Evolutionary conservation across 2,329 filamentous ascomycete species (phyloP).

Genomic region (Arthrobotrys pseudoclavata): DNA sequence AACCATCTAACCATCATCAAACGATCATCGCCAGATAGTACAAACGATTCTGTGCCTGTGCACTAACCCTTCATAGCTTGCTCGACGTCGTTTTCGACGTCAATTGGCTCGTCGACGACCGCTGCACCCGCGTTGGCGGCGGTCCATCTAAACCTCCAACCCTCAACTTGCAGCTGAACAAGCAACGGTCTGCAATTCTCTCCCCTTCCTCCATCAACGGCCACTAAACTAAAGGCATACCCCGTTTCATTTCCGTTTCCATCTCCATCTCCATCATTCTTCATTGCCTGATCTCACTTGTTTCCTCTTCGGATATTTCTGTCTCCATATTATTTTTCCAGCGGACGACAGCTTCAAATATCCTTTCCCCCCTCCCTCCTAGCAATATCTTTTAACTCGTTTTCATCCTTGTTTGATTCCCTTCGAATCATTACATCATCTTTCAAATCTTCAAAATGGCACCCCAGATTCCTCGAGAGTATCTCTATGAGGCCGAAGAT

Average conservation of each 20-base stretch:
- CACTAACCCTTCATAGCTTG: slow-evolving; percentile 13
- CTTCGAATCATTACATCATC: slow-evolving; percentile 13
- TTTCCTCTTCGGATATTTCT: slow-evolving; percentile 17
- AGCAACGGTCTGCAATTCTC: no score
- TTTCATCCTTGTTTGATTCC: slow-evolving; percentile 56
- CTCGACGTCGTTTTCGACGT: slow-evolving; percentile 18
- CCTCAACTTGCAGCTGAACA: not conserved
- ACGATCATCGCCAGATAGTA: not conserved
- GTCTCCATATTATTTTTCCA: slow-evolving; percentile 61
- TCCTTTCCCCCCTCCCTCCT: slow-evolving; percentile 62
- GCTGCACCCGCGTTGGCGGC: slow-evolving; percentile 31
- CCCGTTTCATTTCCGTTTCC: slow-evolving; percentile 6
- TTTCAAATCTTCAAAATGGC: slow-evolving; percentile 41
- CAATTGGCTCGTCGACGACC: slow-evolving; percentile 41
- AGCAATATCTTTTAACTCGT: slow-evolving; percentile 53
- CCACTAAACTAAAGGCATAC: not conserved
- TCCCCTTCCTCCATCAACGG: not conserved
- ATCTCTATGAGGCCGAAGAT: slow-evolving; percentile 47
- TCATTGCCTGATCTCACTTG: not conserved
- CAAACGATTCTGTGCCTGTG: slow-evolving; percentile 6
- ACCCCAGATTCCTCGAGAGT: slow-evolving; percentile 45
- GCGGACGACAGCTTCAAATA: slow-evolving; percentile 62
- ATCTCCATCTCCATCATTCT: not conserved
- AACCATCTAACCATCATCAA: slow-evolving; percentile 8
- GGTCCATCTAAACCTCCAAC: slow-evolving; percentile 10